Percentiles rank a stretch among this genome's conserved stretches.
These are phyloP conservation scores for Fusarium sublunatum DNA, from an alignment of 2,329 filamentous ascomycete genomes.

Conservation along the genomic window DNA sequence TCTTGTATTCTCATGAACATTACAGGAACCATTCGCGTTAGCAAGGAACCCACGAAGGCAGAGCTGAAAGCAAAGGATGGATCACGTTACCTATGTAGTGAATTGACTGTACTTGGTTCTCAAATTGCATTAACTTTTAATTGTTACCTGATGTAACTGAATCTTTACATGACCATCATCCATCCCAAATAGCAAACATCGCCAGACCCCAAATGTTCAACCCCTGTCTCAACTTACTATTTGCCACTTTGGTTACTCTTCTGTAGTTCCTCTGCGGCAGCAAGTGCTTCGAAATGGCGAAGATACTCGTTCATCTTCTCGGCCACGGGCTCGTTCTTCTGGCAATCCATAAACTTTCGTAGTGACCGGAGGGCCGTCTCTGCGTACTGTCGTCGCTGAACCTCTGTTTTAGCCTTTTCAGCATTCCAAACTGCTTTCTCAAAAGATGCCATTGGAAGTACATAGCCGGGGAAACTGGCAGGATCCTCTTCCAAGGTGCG, in stretches of 20 bases:
- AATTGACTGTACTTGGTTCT: too few species aligned
- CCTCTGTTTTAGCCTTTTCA: background rate
- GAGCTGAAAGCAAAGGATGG: too few species aligned
- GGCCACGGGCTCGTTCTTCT: conserved; percentile 4
- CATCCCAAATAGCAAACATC: background rate
- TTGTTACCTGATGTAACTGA: too few species aligned
- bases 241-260: background rate
- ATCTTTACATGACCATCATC: background rate
- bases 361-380: background rate
- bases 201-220: background rate
- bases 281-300: background rate
- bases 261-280: background rate
- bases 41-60: too few species aligned
- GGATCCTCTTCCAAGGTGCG: background rate
- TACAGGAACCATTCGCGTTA: too few species aligned
- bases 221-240: background rate
- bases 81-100: too few species aligned
- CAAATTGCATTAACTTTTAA: too few species aligned
- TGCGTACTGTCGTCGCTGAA: background rate
- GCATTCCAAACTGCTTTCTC: conserved; percentile 1
- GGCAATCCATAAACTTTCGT: background rate
- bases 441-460: conserved; percentile 1
- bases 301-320: background rate
- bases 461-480: background rate
- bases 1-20: too few species aligned